Percentiles rank a stretch among this genome's conserved stretches.
phyloP scores from a whole-genome alignment of 441 rosid species.

The Populus tomentosa region DNA sequence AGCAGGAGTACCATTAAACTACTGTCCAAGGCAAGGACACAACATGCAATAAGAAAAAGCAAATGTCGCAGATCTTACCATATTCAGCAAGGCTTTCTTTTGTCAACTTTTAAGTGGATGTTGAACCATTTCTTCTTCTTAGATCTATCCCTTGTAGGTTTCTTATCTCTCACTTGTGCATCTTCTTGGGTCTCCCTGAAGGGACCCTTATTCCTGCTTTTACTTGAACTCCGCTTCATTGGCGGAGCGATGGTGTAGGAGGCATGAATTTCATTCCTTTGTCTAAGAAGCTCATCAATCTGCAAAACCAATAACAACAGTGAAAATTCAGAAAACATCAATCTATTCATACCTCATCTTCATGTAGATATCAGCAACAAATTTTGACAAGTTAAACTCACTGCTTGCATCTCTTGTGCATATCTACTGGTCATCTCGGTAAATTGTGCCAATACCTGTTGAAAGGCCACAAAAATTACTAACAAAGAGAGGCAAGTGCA shows the following conservation, averaged over 20 bases:
- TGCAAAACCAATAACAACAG: conserved; percentile 22
- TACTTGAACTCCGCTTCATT: conserved; percentile 60
- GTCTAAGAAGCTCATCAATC: conserved; percentile 84
- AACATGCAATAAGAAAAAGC: not conserved
- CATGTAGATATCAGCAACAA: not conserved
- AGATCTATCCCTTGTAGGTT: conserved; percentile 41
- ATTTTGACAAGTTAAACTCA: conserved; percentile 26
- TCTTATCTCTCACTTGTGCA: conserved; percentile 49
- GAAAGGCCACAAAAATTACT: conserved; percentile 15
- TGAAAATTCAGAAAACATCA: not conserved
- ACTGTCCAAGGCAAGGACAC: not conserved
- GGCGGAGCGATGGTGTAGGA: conserved; percentile 58
- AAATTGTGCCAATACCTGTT: conserved; percentile 75
- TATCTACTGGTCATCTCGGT: conserved; percentile 87
- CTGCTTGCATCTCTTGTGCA: conserved; percentile 88
- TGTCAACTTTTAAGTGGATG: conserved; percentile 72
- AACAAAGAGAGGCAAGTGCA: not conserved
- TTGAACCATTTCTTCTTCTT: conserved; percentile 92
- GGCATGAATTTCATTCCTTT: conserved; percentile 75
- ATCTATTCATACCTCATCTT: not conserved
- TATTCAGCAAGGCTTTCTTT: conserved; percentile 80
- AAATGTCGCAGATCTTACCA: conserved; percentile 10
- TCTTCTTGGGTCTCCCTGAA: conserved; percentile 55
- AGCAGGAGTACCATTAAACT: not conserved
- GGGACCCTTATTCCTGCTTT: conserved; percentile 45